These are phyloP conservation scores for Dactylellina haptotyla DNA, from an alignment of 2,329 filamentous ascomycete genomes.

Conservation along the genomic window DNA sequence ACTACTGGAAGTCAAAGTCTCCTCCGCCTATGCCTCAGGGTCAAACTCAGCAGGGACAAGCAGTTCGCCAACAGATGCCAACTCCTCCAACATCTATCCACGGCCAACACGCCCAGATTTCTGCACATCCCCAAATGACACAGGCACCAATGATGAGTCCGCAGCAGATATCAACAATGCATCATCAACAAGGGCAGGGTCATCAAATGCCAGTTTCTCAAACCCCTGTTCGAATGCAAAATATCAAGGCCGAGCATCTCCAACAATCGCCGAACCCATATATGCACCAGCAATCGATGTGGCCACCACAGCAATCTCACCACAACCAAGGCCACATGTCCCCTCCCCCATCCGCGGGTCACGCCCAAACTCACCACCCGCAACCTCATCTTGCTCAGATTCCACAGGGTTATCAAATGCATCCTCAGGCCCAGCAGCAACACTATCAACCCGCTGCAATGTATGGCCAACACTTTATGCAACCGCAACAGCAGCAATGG, in stretches of 20 bases:
- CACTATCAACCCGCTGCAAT: slow-evolving; percentile 57
- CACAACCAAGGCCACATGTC: slow-evolving; percentile 72
- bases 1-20: slow-evolving; percentile 76
- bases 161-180: slow-evolving; percentile 72
- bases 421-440: slow-evolving; percentile 60
- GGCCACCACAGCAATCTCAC: slow-evolving; percentile 62
- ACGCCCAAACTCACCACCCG: slow-evolving; percentile 59
- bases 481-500: slow-evolving; percentile 56
- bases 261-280: slow-evolving; percentile 72
- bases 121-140: slow-evolving; percentile 61
- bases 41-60: slow-evolving; percentile 21
- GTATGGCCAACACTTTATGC: slow-evolving; percentile 55
- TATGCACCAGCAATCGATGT: slow-evolving; percentile 74
- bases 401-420: slow-evolving; percentile 62
- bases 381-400: slow-evolving; percentile 61
- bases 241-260: slow-evolving; percentile 66
- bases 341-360: slow-evolving; percentile 61
- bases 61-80: slow-evolving; percentile 68
- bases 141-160: slow-evolving; percentile 62
- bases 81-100: slow-evolving; percentile 68
- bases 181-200: slow-evolving; percentile 67
- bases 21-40: slow-evolving; percentile 41
- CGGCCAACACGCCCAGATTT: slow-evolving; percentile 66
- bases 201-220: slow-evolving; percentile 63
- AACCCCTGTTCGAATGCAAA: slow-evolving; percentile 69